A percentile compares a stretch with the other conserved stretches of the same genome.
phyloP scores from a whole-genome alignment of 768 basidiomycete species.

The Suillus fuscotomentosus region DNA sequence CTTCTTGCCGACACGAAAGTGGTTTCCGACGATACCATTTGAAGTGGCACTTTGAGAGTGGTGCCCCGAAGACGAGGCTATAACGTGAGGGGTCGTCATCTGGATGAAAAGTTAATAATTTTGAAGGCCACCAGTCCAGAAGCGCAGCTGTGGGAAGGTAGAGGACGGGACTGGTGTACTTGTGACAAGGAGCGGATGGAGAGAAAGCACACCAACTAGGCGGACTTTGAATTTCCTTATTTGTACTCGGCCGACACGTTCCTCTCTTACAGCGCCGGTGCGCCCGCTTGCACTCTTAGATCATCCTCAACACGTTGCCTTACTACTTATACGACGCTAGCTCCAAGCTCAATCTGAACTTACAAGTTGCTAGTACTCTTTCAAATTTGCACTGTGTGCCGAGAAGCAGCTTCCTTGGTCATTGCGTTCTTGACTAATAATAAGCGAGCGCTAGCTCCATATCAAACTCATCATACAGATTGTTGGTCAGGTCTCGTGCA shows the following conservation, averaged over 20 bases:
- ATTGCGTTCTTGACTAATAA: not conserved
- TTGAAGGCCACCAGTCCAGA: constrained; percentile 28
- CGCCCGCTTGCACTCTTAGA: not conserved
- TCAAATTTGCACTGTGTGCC: not conserved
- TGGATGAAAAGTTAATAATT: constrained; percentile 7
- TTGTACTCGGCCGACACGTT: constrained; percentile 29
- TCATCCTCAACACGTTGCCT: constrained; percentile 1
- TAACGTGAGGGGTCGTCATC: constrained; percentile 85
- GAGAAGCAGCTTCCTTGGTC: not conserved
- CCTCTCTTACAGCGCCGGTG: constrained; percentile 7
- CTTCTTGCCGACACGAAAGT: constrained; percentile 94
- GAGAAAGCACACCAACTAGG: constrained; percentile 18
- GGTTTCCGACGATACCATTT: constrained; percentile 75
- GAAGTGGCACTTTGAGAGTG: constrained; percentile 59
- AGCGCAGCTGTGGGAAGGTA: constrained; percentile 20
- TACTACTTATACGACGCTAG: not conserved
- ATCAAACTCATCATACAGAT: not conserved
- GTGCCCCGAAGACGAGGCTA: constrained; percentile 73
- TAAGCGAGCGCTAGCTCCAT: not conserved
- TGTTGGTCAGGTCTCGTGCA: not conserved
- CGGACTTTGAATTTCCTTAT: constrained; percentile 32
- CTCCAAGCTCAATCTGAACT: not conserved
- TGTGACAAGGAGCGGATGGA: constrained; percentile 24
- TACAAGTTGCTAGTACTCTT: not conserved
- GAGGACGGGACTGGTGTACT: constrained; percentile 17